A percentile compares a stretch with the other conserved stretches of the same genome.
Conservation (phyloP, 2,329 filamentous ascomycete genomes). For the Colletotrichum godetiae region DNA sequence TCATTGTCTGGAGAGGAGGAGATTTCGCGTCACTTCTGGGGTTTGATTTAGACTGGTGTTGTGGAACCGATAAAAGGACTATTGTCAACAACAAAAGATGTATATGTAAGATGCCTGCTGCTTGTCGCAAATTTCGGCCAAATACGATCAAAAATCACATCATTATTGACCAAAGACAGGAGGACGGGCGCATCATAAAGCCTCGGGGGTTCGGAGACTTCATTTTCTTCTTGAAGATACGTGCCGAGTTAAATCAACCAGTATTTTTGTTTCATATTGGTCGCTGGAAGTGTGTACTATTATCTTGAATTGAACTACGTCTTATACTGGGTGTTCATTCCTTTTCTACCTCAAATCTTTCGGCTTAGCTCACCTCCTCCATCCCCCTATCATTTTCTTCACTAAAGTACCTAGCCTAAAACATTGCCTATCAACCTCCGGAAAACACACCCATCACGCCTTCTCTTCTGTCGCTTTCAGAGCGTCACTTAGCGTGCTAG, state of each 20-base stretch:
- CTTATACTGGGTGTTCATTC: background rate
- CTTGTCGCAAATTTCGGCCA: background rate
- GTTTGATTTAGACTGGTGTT: slow-evolving; percentile 39
- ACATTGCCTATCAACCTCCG: background rate
- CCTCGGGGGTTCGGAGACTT: too few species aligned
- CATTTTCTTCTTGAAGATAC: too few species aligned
- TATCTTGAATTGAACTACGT: background rate
- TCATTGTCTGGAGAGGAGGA: slow-evolving; percentile 39
- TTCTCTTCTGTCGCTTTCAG: background rate
- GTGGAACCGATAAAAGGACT: background rate
- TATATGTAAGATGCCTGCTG: background rate
- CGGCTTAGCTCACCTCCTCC: background rate
- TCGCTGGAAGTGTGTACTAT: too few species aligned
- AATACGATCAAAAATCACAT: too few species aligned
- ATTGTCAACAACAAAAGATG: background rate
- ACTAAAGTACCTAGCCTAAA: too few species aligned
- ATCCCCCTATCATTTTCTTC: background rate
- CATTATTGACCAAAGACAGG: too few species aligned
- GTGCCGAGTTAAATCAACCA: too few species aligned
- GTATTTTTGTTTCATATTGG: background rate
- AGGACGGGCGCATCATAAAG: too few species aligned
- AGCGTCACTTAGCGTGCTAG: background rate
- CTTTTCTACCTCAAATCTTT: background rate
- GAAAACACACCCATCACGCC: background rate
- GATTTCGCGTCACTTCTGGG: slow-evolving; percentile 47